A percentile compares a stretch with the other conserved stretches of the same genome.
Evolutionary conservation across 306 rosid genomes (phyloP).

Genomic region (Dalbergia cultrata): DNA sequence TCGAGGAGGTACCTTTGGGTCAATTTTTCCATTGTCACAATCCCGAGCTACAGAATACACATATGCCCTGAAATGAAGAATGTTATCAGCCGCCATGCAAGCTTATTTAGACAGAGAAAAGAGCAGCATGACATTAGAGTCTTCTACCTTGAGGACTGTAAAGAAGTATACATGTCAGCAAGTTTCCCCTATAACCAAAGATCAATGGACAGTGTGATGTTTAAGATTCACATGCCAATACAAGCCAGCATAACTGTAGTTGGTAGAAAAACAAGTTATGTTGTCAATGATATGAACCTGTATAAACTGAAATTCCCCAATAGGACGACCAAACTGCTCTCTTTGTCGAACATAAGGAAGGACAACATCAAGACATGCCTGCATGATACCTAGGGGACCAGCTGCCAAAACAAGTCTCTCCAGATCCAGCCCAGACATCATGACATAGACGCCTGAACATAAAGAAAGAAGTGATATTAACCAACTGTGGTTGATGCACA

Average conservation of each 20-base stretch:
- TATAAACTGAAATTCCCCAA: constrained; percentile 96
- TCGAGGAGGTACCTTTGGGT: constrained; percentile 72
- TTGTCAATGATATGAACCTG: constrained; percentile 63
- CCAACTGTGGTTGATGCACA: constrained; percentile 8
- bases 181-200: constrained; percentile 77
- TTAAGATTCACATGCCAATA: constrained; percentile 18
- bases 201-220: constrained; percentile 36
- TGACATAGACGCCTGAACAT: constrained; percentile 89
- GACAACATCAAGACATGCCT: constrained; percentile 87
- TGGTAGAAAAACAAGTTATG: constrained; percentile 10
- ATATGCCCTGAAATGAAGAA: constrained; percentile 73
- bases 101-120: constrained; percentile 4
- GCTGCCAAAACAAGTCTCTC: constrained; percentile 94
- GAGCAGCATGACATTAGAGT: constrained; percentile 36
- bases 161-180: constrained; percentile 92
- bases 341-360: constrained; percentile 93
- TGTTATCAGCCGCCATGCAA: constrained; percentile 41
- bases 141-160: constrained; percentile 89
- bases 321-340: constrained; percentile 97
- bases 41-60: constrained; percentile 98
- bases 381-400: constrained; percentile 97
- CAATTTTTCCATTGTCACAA: constrained; percentile 82
- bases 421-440: constrained; percentile 97
- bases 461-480: constrained; percentile 31
- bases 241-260: not conserved